Percentiles rank a stretch among this genome's conserved stretches.
Conservation (phyloP, 1,139 yeast genomes). For the Debaryomycetaceae sp. region DNA sequence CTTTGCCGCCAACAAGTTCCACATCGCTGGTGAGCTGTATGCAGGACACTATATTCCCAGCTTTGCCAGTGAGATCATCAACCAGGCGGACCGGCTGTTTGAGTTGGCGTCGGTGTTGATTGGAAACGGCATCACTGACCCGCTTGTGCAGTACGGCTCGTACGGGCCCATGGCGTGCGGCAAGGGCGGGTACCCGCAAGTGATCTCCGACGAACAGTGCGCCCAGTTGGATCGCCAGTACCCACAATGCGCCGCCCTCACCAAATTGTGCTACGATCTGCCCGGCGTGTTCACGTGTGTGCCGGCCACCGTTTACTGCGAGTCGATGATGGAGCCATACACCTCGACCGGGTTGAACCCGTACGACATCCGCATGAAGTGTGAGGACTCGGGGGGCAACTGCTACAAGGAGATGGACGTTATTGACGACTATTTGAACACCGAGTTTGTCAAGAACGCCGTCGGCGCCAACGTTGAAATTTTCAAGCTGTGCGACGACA, state of each 20-base stretch:
- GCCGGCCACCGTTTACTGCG: constrained; percentile 46
- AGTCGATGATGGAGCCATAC: constrained; percentile 45
- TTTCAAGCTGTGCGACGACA: constrained; percentile 53
- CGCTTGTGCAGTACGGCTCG: constrained; percentile 61
- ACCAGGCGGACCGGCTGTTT: constrained; percentile 61
- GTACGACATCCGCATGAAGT: constrained; percentile 62
- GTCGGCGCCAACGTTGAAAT: constrained; percentile 56
- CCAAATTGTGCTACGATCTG: constrained; percentile 49
- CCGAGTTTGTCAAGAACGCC: constrained; percentile 54
- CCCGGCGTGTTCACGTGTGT: constrained; percentile 47
- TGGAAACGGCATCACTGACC: constrained; percentile 83
- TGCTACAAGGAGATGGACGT: constrained; percentile 59
- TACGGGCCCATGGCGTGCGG: constrained; percentile 88
- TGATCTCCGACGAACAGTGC: constrained; percentile 60
- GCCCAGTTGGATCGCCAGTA: constrained; percentile 47
- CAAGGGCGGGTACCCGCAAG: constrained; percentile 68
- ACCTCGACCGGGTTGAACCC: constrained; percentile 58
- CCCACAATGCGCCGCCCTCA: constrained; percentile 53
- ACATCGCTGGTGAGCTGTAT: constrained; percentile 84
- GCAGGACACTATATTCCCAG: constrained; percentile 87
- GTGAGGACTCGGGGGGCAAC: constrained; percentile 45
- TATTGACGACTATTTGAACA: constrained; percentile 57
- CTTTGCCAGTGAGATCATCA: constrained; percentile 68
- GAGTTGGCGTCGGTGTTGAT: constrained; percentile 68
- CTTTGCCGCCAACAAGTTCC: constrained; percentile 56